Evolutionary conservation across 192 early-diverging fungal species (phyloP), one percentile per base, ranked within the genome.

Genomic region (Spizellomyces sp.): DNA sequence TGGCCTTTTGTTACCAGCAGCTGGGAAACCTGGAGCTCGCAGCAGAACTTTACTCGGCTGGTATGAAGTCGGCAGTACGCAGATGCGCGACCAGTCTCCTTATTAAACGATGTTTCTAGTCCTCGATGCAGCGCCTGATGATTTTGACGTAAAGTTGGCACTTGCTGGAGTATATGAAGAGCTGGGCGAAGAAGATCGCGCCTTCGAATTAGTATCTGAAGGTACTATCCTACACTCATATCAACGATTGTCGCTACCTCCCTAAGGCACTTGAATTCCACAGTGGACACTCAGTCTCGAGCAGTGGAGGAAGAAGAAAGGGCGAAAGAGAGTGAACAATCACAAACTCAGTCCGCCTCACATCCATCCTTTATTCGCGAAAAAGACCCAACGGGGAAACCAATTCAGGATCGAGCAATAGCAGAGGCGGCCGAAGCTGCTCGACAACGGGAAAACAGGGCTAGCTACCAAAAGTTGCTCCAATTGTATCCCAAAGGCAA

Each of bases 141-240:
- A 92, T 71, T 74, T 84, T 19, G 90, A 91, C 48, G 82, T 87
- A 43, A 88, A 86, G 67, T 76, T 90, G 75, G 80, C 87, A 54
- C 72, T 95, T 5, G 91, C 90, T 14, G 77, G 87, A 58, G 82
- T 93, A 0, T 92, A 91, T 60, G 88, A 93, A 70, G 90, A 89
- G 48, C 76, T 89, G 48, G 92, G 91, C 3, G 80, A 86, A 22
- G 58, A 71, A 5, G 83, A 84, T 9, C 71, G 61, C 19, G 81
- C 81, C 4, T 42, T 46, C 15, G 69, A 67, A 48, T 67, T 81
- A 43, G 59, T 70, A 36, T 17, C 17, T 5, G 21, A 61, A 42
- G 59, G 17, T 54, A 54, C 27, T 36, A 36, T 36, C 27, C 27
- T 36, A 36, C 27, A 54, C 14, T 54, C 4, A 54, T 54, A 54